Base-by-base conservation (phyloP, 2,329 filamentous ascomycete species). In the Fusarium nematophilum region DNA sequence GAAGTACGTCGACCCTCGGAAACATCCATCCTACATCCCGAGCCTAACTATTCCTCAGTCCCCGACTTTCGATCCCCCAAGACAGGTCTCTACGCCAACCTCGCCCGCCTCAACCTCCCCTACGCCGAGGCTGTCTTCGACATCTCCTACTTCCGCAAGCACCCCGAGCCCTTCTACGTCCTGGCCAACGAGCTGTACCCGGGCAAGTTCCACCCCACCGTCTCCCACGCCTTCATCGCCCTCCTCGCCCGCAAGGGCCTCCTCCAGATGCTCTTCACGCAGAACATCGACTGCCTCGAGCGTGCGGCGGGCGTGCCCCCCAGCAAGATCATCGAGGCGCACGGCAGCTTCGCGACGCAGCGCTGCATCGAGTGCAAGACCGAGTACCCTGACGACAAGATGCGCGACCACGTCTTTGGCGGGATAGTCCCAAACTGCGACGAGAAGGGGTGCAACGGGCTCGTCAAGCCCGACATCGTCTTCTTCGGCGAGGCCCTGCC, bases 251-350 rank as follows among this genome's bases (percentile, higher is more conserved):
- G 88, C 57, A 97, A 96, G 76, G 87, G 86, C 4, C 79, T 94
- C 33, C 79, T 99, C 18, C 79, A 90, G 64, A 95, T 93, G 80
- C 85, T 95, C 47, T 99, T 98, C 75, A 97, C 95, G 0, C 95
- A 99, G 72, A 99, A 99, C 71, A 98, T 99, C 65, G 95, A 99
- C 78, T 97, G 93, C 69, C 83, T 99, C 10, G 95, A 99, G 77
- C 86, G 93, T 17, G 83, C 86, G 65, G 95, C 94, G 10, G 95
- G 95, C 21, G 88, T 99, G 1, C 91, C 93, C 0, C 83, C 80
- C 0, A 87, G 94, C 3, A 88, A 85, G 74, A 93, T 99, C 43
- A 83, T 99, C 26, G 94, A 98, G 76, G 95, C 95, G 0, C 95
- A 99, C 74, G 95, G 95, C 38, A 97, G 92, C 73, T 99, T 98